These are phyloP conservation scores for Cladosporium sp. DNA, from an alignment of 2,329 filamentous ascomycete species.

Conservation along the genomic window DNA sequence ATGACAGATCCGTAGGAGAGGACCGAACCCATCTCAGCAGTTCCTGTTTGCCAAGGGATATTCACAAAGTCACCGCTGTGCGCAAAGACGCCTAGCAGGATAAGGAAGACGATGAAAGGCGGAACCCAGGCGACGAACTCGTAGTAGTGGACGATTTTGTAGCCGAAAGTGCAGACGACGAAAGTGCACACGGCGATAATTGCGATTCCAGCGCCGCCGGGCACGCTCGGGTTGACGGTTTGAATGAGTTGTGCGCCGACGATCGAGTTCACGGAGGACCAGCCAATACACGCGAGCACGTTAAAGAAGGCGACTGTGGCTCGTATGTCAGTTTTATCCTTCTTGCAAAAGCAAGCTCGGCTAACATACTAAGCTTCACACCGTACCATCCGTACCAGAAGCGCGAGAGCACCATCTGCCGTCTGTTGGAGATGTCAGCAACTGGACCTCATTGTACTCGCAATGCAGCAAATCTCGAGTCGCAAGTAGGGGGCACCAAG, in stretches of 20 bases:
- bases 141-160: conserved; percentile 72
- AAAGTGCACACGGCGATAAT: conserved; percentile 67
- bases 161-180: conserved; percentile 67
- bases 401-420: conserved; percentile 75
- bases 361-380: conserved; percentile 39
- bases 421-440: conserved; percentile 22
- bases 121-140: conserved; percentile 74
- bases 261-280: conserved; percentile 73
- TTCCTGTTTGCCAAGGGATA: conserved; percentile 57
- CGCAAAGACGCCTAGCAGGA: conserved; percentile 65
- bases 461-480: neutral
- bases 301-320: conserved; percentile 63
- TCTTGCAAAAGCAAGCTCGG: conserved; percentile 12
- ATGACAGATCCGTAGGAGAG: conserved; percentile 65
- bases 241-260: conserved; percentile 77
- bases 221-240: conserved; percentile 65
- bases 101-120: conserved; percentile 67
- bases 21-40: conserved; percentile 55
- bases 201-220: conserved; percentile 69
- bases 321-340: conserved; percentile 13
- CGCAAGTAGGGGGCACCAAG: too few relatives aligned
- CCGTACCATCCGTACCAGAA: conserved; percentile 64
- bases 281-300: conserved; percentile 68
- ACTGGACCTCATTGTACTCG: too few relatives aligned
- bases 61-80: conserved; percentile 62